Conservation (phyloP, 2,329 filamentous ascomycete species). For the Coleophoma crateriformis region DNA sequence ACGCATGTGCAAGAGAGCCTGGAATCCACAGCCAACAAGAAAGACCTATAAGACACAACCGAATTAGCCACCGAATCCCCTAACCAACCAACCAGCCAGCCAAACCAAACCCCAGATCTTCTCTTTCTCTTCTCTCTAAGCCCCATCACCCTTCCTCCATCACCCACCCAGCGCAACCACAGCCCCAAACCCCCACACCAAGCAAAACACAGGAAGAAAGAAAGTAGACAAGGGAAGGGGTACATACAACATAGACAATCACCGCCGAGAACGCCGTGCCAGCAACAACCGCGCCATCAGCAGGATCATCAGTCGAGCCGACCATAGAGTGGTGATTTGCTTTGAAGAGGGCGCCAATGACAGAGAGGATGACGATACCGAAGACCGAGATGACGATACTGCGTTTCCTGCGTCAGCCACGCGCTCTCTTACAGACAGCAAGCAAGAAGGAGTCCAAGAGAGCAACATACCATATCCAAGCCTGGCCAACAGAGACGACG, state of each 20-base stretch:
- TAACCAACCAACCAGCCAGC: no score
- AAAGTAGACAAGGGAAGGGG: no score
- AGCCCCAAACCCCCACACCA: no score
- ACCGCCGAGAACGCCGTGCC: slow-evolving; percentile 84
- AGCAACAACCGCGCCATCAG: slow-evolving; percentile 73
- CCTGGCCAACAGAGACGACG: slow-evolving; percentile 83
- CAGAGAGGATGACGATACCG: slow-evolving; percentile 58
- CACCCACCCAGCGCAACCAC: no score
- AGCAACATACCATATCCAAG: slow-evolving; percentile 76
- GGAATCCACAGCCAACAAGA: slow-evolving; percentile 84
- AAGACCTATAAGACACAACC: slow-evolving; percentile 55
- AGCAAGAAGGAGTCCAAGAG: slow-evolving; percentile 1
- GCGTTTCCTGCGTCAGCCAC: slow-evolving; percentile 9
- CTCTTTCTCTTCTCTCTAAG: no score
- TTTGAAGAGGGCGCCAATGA: slow-evolving; percentile 67
- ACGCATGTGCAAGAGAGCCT: slow-evolving; percentile 80
- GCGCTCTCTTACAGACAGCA: neutral
- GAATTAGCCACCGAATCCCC: no score
- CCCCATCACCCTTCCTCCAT: no score
- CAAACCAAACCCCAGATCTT: no score
- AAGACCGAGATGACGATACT: slow-evolving; percentile 71
- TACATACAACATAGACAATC: slow-evolving; percentile 76
- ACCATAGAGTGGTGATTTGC: slow-evolving; percentile 78
- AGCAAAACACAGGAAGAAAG: no score
- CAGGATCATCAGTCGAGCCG: slow-evolving; percentile 65